Evolutionary conservation across 768 basidiomycete genomes (phyloP).

Genomic region (Baorangia bicolor): DNA sequence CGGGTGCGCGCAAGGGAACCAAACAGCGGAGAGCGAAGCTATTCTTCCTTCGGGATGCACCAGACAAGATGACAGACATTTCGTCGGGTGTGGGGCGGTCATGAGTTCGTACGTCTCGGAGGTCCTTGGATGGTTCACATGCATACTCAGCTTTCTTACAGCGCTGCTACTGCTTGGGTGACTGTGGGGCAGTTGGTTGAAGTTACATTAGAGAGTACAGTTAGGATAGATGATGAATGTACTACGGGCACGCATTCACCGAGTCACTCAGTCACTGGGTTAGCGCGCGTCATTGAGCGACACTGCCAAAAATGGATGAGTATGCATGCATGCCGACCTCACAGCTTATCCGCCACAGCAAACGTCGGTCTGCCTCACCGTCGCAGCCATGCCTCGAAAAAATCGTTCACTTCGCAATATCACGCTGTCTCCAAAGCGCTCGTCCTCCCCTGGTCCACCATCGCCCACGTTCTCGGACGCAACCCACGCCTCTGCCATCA

Average conservation of each 20-base stretch:
- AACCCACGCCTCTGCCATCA: constrained; percentile 75
- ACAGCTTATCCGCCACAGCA: constrained; percentile 16
- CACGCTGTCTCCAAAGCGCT: constrained; percentile 45
- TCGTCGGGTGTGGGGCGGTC: constrained; percentile 42
- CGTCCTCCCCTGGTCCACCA: constrained; percentile 57
- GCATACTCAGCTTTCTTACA: constrained; percentile 6
- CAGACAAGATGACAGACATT: constrained; percentile 82
- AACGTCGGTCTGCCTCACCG: constrained; percentile 12
- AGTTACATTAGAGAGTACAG: constrained; percentile 1
- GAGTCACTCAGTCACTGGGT: not conserved
- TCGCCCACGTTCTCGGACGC: constrained; percentile 84
- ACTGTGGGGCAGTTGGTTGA: not conserved
- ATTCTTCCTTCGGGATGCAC: constrained; percentile 78
- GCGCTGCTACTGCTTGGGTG: not conserved
- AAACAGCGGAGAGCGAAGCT: constrained; percentile 74
- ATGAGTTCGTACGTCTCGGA: constrained; percentile 20
- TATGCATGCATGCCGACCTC: constrained; percentile 5
- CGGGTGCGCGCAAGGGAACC: constrained; percentile 45
- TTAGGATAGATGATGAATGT: constrained; percentile 9
- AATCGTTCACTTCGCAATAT: constrained; percentile 59
- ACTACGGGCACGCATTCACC: not conserved
- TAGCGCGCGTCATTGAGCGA: not conserved
- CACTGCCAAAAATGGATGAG: constrained; percentile 17
- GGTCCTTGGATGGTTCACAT: not conserved
- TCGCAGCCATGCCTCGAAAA: constrained; percentile 43